phyloP scores from a whole-genome alignment of 2,329 filamentous ascomycete genomes.

The Coniochaeta sp. region DNA sequence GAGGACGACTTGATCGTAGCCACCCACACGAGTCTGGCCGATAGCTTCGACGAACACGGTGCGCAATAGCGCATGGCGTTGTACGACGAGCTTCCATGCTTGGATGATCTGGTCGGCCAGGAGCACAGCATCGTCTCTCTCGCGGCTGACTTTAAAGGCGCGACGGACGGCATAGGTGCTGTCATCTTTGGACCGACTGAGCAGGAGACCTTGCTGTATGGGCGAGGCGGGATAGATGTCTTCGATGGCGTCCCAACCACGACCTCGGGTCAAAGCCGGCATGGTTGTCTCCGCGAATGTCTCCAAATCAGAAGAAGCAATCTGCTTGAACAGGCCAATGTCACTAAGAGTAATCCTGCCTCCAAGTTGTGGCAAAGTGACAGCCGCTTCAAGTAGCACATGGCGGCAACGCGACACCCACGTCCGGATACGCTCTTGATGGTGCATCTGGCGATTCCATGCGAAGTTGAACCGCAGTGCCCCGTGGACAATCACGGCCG shows the following conservation, averaged over 20 bases:
- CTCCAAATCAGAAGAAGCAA: constrained; percentile 33
- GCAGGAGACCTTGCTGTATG: constrained; percentile 15
- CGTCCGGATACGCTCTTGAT: constrained; percentile 31
- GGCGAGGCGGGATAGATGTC: constrained; percentile 16
- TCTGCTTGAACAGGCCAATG: constrained; percentile 16
- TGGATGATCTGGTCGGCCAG: constrained; percentile 9
- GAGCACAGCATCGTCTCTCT: constrained; percentile 3
- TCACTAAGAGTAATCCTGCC: constrained; percentile 7
- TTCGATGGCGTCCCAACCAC: constrained; percentile 12
- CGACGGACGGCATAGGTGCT: constrained; percentile 14
- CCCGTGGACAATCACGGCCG: constrained; percentile 38
- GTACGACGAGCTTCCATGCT: constrained; percentile 16
- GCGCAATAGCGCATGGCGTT: constrained; percentile 19
- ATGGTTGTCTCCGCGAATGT: constrained; percentile 37
- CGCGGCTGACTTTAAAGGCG: constrained; percentile 7
- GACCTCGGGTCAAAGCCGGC: constrained; percentile 23
- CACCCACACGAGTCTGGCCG: constrained; percentile 7
- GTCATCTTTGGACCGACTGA: constrained; percentile 14
- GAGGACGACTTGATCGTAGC: constrained; percentile 21
- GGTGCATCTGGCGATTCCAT: constrained; percentile 39
- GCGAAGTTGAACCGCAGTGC: constrained; percentile 41
- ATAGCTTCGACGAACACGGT: constrained; percentile 19
- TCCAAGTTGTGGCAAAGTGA: constrained; percentile 5
- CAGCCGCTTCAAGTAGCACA: constrained; percentile 8
- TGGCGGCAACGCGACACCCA: constrained; percentile 31